These are phyloP conservation scores for Eucalyptus shirleyi DNA, from an alignment of 345 rosid genomes.

Conservation along the genomic window DNA sequence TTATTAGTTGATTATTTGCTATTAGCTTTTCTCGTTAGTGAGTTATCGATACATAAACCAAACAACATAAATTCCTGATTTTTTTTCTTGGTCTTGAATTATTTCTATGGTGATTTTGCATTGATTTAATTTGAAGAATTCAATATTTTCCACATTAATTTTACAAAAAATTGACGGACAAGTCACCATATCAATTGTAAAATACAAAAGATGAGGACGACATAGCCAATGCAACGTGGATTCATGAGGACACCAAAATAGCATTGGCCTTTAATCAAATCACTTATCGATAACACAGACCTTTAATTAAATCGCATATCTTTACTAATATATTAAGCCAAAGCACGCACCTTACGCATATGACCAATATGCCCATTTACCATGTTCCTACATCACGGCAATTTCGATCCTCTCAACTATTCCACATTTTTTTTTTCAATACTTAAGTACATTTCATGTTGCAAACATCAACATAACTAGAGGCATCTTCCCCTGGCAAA, in stretches of 20 bases:
- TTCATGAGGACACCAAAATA: not conserved
- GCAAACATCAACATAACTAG: not conserved
- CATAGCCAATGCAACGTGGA: not conserved
- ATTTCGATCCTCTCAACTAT: not conserved
- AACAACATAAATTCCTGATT: not conserved
- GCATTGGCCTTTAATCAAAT: not conserved
- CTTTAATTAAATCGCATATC: not conserved
- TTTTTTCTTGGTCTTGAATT: not conserved
- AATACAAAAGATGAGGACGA: not conserved
- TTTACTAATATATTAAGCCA: not conserved
- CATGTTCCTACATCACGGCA: not conserved
- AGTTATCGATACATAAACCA: no score
- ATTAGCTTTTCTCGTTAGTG: not conserved
- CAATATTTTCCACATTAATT: not conserved
- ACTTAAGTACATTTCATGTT: not conserved
- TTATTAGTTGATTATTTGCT: not conserved
- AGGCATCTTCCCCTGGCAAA: not conserved
- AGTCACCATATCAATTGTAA: not conserved
- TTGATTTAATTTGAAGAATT: not conserved
- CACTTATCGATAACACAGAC: accelerated
- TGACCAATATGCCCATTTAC: not conserved
- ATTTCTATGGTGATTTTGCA: not conserved
- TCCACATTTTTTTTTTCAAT: not conserved
- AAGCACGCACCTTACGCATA: not conserved
- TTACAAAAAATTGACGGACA: not conserved